Evolutionary conservation across 805 yeast genomes (phyloP).

Genomic region (Barnettozyma californica): DNA sequence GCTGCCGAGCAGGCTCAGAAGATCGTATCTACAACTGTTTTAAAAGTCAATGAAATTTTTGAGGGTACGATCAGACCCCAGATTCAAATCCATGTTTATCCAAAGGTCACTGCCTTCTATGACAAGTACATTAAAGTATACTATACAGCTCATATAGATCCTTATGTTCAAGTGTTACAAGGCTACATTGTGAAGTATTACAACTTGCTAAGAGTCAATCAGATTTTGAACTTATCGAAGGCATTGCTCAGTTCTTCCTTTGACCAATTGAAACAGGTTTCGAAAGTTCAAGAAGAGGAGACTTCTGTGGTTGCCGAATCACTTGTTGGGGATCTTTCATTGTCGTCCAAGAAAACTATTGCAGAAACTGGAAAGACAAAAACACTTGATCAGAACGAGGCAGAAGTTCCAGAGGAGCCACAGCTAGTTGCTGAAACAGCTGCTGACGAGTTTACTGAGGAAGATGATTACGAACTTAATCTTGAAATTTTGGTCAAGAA

Average conservation of each 20-base stretch:
- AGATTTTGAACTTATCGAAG: slow-evolving; percentile 17
- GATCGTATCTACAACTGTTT: neutral
- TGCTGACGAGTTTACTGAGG: slow-evolving; percentile 4
- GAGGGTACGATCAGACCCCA: neutral
- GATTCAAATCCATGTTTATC: neutral
- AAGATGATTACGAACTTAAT: slow-evolving; percentile 4
- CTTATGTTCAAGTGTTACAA: slow-evolving; percentile 3
- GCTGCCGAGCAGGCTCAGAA: neutral
- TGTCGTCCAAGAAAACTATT: slow-evolving; percentile 1
- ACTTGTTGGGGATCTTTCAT: neutral
- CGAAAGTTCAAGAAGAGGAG: slow-evolving; percentile 4
- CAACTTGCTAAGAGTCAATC: slow-evolving; percentile 15
- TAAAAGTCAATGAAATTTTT: neutral
- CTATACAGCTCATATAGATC: neutral
- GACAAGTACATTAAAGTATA: slow-evolving; percentile 1
- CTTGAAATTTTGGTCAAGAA: slow-evolving; percentile 8
- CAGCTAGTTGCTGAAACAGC: neutral
- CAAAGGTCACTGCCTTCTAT: slow-evolving; percentile 6
- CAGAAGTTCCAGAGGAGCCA: neutral
- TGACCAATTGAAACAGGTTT: slow-evolving; percentile 14
- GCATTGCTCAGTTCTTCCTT: slow-evolving; percentile 12
- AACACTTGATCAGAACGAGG: slow-evolving; percentile 9
- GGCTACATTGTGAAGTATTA: slow-evolving; percentile 11
- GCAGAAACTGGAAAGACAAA: slow-evolving; percentile 5
- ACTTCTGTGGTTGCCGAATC: neutral